Evolutionary conservation across 1,284 basidiomycete species (phyloP).

Genomic region (Tilletia walkeri): DNA sequence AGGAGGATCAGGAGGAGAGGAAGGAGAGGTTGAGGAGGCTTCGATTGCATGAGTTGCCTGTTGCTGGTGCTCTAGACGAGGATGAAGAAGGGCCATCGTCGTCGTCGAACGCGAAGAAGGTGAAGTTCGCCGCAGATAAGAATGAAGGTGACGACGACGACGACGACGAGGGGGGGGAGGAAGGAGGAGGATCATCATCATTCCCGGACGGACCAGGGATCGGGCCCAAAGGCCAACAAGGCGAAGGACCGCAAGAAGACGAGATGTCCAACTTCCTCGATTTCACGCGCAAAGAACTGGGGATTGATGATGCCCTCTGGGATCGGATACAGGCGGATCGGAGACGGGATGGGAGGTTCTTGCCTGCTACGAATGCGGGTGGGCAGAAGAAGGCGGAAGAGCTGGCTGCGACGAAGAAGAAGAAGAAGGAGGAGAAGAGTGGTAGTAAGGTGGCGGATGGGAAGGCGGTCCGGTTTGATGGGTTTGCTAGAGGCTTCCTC

Average conservation of each 20-base stretch:
- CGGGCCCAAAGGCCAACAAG: background rate
- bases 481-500: constrained; percentile 1
- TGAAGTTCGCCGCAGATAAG: background rate
- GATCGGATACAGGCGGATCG: constrained; percentile 5
- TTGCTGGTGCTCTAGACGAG: background rate
- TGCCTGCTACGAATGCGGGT: background rate
- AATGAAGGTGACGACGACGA: background rate
- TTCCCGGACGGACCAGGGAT: background rate
- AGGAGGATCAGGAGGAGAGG: background rate
- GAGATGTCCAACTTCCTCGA: constrained; percentile 15
- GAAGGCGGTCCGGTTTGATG: constrained; percentile 11
- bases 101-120: background rate
- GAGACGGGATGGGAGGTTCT: constrained; percentile 1
- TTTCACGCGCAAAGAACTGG: background rate
- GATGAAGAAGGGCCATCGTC: background rate
- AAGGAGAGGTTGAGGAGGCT: background rate
- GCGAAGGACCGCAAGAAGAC: background rate
- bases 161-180: background rate
- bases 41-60: background rate
- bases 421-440: no score
- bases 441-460: background rate
- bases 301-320: constrained; percentile 6
- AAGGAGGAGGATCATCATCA: background rate
- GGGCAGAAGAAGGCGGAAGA: background rate
- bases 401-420: background rate